These are phyloP conservation scores for Pythium aquatile DNA, from an alignment of 352 stramenopile species.

Conservation along the genomic window DNA sequence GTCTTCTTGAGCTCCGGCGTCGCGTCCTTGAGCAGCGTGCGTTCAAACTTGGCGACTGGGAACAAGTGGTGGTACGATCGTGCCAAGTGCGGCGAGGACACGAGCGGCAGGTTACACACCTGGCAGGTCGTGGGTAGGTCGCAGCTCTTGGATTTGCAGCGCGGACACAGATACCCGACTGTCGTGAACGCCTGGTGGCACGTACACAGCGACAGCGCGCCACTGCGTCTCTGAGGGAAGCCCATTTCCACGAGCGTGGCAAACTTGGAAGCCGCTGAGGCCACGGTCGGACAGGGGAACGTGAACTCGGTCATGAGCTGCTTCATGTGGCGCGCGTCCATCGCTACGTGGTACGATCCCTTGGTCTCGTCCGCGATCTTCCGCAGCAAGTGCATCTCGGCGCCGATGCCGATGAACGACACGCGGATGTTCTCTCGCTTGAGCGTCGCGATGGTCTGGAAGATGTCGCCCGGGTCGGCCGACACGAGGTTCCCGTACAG, in stretches of 20 bases:
- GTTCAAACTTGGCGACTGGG: slow-evolving; percentile 92
- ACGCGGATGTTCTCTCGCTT: slow-evolving; percentile 90
- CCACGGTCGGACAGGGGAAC: slow-evolving; percentile 90
- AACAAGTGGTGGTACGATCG: slow-evolving; percentile 99
- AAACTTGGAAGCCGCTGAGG: slow-evolving; percentile 62
- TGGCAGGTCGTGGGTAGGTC: slow-evolving; percentile 95
- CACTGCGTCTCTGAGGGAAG: slow-evolving; percentile 72
- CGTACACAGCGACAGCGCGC: slow-evolving; percentile 78
- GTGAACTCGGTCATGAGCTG: slow-evolving; percentile 93
- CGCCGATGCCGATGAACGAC: slow-evolving; percentile 92
- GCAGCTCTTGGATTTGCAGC: slow-evolving; percentile 93
- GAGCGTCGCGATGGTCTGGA: slow-evolving; percentile 90
- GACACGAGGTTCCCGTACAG: slow-evolving; percentile 95
- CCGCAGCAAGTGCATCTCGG: slow-evolving; percentile 92
- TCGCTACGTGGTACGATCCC: slow-evolving; percentile 93
- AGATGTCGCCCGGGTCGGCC: slow-evolving; percentile 96
- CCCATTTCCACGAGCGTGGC: slow-evolving; percentile 85
- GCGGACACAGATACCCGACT: slow-evolving; percentile 92
- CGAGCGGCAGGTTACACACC: slow-evolving; percentile 96
- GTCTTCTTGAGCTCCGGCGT: slow-evolving; percentile 20
- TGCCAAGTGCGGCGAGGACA: slow-evolving; percentile 95
- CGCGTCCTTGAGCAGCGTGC: slow-evolving; percentile 41
- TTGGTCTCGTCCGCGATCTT: slow-evolving; percentile 89
- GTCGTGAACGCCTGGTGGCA: slow-evolving; percentile 87
- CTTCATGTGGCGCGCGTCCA: slow-evolving; percentile 92